phyloP scores from a whole-genome alignment of 257 asterid genomes.

The Solanum chaucha region DNA sequence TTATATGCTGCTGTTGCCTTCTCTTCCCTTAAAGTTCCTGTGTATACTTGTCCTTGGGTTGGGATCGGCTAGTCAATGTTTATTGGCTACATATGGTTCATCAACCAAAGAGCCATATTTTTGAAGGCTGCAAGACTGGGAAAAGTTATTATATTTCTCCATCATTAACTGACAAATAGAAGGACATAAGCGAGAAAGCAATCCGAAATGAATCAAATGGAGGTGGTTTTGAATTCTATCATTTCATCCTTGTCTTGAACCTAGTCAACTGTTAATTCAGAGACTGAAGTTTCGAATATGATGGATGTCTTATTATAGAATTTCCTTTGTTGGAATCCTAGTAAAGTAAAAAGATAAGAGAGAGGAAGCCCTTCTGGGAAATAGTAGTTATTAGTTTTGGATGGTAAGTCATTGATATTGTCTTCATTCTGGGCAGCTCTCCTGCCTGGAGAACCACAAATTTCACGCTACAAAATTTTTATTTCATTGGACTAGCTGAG shows the following conservation, averaged over 20 bases:
- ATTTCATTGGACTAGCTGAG: not conserved
- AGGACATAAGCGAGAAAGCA: not conserved
- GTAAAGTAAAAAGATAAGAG: not conserved
- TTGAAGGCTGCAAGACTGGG: not conserved
- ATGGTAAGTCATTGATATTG: not conserved
- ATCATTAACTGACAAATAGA: not conserved
- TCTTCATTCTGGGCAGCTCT: not conserved
- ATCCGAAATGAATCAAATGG: not conserved
- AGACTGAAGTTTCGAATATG: not conserved
- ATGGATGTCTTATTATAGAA: not conserved
- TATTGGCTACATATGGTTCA: not conserved
- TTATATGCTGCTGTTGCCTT: not conserved
- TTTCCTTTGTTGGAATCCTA: not conserved
- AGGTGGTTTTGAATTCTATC: not conserved
- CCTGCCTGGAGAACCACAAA: not conserved
- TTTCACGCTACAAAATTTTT: not conserved
- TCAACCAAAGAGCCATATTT: not conserved
- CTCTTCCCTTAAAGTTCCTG: not conserved
- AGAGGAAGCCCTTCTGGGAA: not conserved
- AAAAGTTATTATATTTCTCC: not conserved
- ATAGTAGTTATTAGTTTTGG: not conserved
- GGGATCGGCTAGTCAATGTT: not conserved
- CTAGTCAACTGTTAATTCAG: not conserved
- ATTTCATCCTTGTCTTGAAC: not conserved
- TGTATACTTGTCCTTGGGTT: not conserved